Base-by-base conservation (phyloP, 2,329 filamentous ascomycete genomes). In the Fusarium mexicanum region DNA sequence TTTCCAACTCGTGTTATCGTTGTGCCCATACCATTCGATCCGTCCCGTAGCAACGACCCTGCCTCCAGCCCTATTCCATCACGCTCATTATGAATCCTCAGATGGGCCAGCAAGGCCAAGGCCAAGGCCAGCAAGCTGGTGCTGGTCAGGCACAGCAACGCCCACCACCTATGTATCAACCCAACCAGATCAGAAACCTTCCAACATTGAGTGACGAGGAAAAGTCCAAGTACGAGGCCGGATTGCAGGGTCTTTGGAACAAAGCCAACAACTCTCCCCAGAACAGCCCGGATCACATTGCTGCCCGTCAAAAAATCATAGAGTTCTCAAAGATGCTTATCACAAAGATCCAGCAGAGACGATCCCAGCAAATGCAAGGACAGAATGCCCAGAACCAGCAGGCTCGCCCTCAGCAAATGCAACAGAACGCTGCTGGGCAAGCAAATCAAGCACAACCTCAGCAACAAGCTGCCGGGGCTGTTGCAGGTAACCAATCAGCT, bases 291-390 rank as follows among this genome's bases (percentile, higher is more conserved):
- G 85, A 87, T 29, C 86, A 91, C 51, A 79, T 84, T 31, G 82
- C 84, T 1, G 89, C 90, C 0, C 87, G 86, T 71, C 85, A 85
- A 46, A 91, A 91, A 81, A 88, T 92, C 29, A 80, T 83, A 12
- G 89, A 91, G 14, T 92, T 92, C 77, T 89, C 90, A 0, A 85
- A 85, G 48, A 90, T 89, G 80, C 84, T 92, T 5, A 80, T 85
- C 7, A 80, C 79, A 1, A 91, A 90, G 79, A 84, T 90, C 10
- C 84, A 87, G 59, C 78, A 80, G 58, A 80, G 83, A 24, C 79
- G 83, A 37, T 76, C 74, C 5, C 82, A 83, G 57, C 80, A 81
- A 14, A 80, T 81, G 64, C 77, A 78, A 60, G 73, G 66, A 61
- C 74, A 72, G 61, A 75, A 73, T 44, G 77, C 78, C 46, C 74